Conservation (phyloP, 805 yeast genomes). For the Tetrapisispora arboricola region DNA sequence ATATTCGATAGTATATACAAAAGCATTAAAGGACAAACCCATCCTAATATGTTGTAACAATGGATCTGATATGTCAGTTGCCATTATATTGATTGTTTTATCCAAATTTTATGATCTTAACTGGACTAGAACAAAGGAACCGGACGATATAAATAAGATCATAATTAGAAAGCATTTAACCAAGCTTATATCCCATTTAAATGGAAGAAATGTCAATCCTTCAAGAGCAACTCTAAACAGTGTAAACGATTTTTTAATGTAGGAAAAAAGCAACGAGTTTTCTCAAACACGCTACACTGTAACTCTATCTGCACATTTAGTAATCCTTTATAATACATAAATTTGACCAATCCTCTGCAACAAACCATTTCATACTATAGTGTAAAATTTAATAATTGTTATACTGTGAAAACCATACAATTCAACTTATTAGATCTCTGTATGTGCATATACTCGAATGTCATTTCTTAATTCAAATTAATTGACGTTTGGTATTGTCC, state of each 20-base stretch:
- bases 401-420: no score
- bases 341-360: not conserved
- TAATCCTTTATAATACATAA: no score
- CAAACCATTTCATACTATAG: not conserved
- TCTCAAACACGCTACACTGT: no score
- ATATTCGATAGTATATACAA: conserved; percentile 4
- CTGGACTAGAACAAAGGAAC: conserved; percentile 28
- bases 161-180: conserved; percentile 48
- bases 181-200: conserved; percentile 32
- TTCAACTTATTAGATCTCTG: no score
- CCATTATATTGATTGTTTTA: conserved; percentile 45
- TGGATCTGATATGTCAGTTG: conserved; percentile 59
- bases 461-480: no score
- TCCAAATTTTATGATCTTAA: conserved; percentile 35
- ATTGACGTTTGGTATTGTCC: no score
- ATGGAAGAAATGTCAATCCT: conserved; percentile 50
- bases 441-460: no score
- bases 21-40: conserved; percentile 8
- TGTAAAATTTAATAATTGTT: no score
- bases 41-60: conserved; percentile 48
- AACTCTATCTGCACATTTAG: no score
- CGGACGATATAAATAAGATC: conserved; percentile 35
- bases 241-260: conserved; percentile 50
- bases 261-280: conserved; percentile 1
- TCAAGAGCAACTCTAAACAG: conserved; percentile 70